phyloP scores from a whole-genome alignment of 1,284 basidiomycete species.

The Puccinia horiana region DNA sequence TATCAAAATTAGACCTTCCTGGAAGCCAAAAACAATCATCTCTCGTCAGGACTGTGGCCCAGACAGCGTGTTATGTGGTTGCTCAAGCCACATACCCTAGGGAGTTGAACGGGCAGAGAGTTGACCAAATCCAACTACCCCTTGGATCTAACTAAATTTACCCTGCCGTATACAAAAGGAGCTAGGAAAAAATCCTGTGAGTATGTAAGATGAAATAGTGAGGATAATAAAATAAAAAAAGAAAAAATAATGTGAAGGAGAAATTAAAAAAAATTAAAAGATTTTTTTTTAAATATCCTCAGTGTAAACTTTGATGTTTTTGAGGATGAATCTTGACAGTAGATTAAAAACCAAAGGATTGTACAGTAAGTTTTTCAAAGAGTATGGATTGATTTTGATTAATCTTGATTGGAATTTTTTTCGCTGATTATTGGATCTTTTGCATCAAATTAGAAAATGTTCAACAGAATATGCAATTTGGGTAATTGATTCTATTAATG shows the following conservation, averaged over 20 bases:
- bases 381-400: conserved; percentile 5
- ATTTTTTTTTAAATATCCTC: background rate
- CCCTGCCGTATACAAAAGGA: background rate
- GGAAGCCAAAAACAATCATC: no score
- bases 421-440: background rate
- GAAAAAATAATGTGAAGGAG: background rate
- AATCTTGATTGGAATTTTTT: conserved; percentile 1
- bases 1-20: no score
- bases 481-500: background rate
- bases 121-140: no score
- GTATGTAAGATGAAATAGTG: background rate
- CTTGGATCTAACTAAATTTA: background rate
- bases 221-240: background rate
- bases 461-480: background rate
- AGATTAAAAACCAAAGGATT: background rate
- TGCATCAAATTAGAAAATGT: conserved; percentile 8
- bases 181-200: background rate
- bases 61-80: no score
- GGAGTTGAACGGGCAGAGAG: no score
- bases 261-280: background rate
- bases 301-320: conserved; percentile 3
- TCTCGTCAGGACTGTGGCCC: no score
- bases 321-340: background rate
- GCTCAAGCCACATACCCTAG: no score
- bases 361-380: background rate